Base-by-base conservation (phyloP, 768 basidiomycete species). In the Amanita subjunquillea region DNA sequence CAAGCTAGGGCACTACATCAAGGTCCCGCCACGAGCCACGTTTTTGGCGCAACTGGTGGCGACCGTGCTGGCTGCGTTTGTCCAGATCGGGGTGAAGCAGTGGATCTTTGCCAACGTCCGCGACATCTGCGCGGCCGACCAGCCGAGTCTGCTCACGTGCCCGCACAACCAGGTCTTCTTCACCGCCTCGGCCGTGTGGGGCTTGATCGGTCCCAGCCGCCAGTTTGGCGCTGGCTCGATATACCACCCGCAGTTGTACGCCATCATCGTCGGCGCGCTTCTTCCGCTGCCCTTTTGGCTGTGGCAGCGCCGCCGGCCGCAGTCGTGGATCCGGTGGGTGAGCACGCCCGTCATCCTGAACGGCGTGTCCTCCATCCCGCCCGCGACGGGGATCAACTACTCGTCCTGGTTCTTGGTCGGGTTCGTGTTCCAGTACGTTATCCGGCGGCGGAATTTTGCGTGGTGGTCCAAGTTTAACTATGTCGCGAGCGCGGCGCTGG, bases 381-480 rank as follows among this genome's bases (percentile, higher is more conserved):
- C 94, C 3, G 88, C 91, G 23, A 89, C 82, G 43, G 93, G 93
- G n/a, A 89, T 97, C 75, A 97, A 98, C 69, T 97, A 91, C 64
- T 85, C 87, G 12, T 79, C 85, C 17, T 96, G 88, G 88, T 85
- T 95, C 64, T 72, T 85, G 7, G 79, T 87, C 20, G 91, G 87
- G 3, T 91, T 94, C 64, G 66, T 95, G 50, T 96, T 96, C 79
- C 95, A 91, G 63, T 91, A 84, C 64, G 61, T 84, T 52, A 74
- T 90, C 49, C 69, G 87, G 57, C 80, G 82, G 65, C 71, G 71
- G 58, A 82, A 84, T 62, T 90, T 90, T 66, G 79, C 80, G 25
- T 93, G 91, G 91, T 93, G 91, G 91, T 82, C 80, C 69, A 89
- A 91, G 69, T 93, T 91, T 70, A 94, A 93, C 67, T 91, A 92